These are phyloP conservation scores for Sistotremastrum suecicum DNA, from an alignment of 768 basidiomycete genomes.

Conservation along the genomic window DNA sequence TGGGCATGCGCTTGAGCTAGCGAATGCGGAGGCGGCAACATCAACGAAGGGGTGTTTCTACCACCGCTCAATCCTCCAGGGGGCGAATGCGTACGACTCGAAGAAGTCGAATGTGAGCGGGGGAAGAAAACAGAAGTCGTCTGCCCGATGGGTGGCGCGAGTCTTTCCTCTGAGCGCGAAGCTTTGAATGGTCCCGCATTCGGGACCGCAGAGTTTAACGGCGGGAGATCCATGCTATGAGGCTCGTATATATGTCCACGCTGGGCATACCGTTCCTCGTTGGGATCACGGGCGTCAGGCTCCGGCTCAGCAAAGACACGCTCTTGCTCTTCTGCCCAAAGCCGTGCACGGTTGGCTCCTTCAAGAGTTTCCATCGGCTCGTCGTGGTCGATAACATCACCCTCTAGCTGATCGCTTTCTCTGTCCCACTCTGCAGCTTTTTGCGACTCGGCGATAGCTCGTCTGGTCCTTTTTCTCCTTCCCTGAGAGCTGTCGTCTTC, in stretches of 20 bases:
- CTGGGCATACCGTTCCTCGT: neutral
- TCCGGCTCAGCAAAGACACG: neutral
- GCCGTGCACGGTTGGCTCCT: slow-evolving; percentile 1
- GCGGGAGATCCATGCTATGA: slow-evolving; percentile 28
- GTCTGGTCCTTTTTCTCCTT: slow-evolving; percentile 29
- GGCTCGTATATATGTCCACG: slow-evolving; percentile 6
- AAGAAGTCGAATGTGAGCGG: slow-evolving; percentile 49
- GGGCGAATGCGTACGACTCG: slow-evolving; percentile 63
- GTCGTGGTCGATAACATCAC: slow-evolving; percentile 37
- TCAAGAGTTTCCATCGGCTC: slow-evolving; percentile 21
- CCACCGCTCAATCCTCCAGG: slow-evolving; percentile 18
- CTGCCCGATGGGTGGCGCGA: too few species aligned
- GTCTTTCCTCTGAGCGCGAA: too few species aligned
- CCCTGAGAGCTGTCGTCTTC: slow-evolving; percentile 19
- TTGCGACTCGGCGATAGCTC: slow-evolving; percentile 21
- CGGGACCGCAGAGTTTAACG: slow-evolving; percentile 20
- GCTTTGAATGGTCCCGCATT: too few species aligned
- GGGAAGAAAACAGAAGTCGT: slow-evolving; percentile 23
- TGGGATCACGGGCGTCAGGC: neutral
- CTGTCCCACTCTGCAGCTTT: slow-evolving; percentile 33
- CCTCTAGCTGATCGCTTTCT: slow-evolving; percentile 22
- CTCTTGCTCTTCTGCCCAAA: neutral
- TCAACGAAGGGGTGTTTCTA: too few species aligned
- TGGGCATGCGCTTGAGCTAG: slow-evolving; percentile 10
- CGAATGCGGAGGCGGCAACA: slow-evolving; percentile 4